phyloP scores from a whole-genome alignment of 1,284 basidiomycete genomes.

The Vanrija pseudolonga region DNA sequence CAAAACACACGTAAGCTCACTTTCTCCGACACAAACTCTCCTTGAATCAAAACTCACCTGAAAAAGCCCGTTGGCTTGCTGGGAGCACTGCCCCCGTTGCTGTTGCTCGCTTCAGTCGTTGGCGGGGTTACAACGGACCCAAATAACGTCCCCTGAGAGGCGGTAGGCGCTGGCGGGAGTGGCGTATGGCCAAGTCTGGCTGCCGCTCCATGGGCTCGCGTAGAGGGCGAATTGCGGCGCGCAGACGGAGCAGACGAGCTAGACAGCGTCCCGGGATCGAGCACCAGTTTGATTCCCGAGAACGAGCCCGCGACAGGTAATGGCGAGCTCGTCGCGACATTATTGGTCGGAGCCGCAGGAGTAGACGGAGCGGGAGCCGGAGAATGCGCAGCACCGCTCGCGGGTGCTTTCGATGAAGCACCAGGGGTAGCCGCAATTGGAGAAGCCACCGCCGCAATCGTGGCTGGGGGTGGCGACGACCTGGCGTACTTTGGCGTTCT shows the following conservation, averaged over 20 bases:
- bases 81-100: neutral
- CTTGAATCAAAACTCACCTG: constrained; percentile 20
- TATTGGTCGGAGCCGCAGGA: neutral
- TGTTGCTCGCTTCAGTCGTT: constrained; percentile 1
- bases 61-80: constrained; percentile 23
- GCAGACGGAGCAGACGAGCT: constrained; percentile 9
- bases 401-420: constrained; percentile 4
- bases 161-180: neutral
- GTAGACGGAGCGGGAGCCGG: constrained; percentile 12
- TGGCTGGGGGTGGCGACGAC: neutral
- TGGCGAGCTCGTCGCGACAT: neutral
- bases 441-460: neutral
- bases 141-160: constrained; percentile 6
- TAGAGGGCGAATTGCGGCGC: neutral
- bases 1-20: neutral
- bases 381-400: constrained; percentile 15
- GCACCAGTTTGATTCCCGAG: constrained; percentile 25
- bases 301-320: constrained; percentile 12
- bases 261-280: constrained; percentile 21
- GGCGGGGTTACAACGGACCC: constrained; percentile 9
- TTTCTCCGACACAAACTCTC: neutral
- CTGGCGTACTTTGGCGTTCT: too few species aligned
- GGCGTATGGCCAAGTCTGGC: constrained; percentile 8
- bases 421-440: neutral
- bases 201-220: constrained; percentile 17